A percentile compares a stretch with the other conserved stretches of the same genome.
phyloP scores from a whole-genome alignment of 768 basidiomycete genomes.

The Austroboletus eburneus region DNA sequence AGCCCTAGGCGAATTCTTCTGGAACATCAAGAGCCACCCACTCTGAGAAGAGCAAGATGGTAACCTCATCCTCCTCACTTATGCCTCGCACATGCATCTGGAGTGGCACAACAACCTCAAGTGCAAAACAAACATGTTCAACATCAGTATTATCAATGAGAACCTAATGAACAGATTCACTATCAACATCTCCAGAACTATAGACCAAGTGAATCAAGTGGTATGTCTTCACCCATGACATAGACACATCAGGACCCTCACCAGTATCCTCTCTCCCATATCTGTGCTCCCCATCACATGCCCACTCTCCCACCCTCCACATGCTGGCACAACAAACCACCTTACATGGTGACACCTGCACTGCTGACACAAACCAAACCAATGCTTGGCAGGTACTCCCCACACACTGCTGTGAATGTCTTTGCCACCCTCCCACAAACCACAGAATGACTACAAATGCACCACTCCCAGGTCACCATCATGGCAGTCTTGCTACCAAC shows the following conservation, averaged over 20 bases:
- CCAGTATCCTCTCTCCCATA: neutral
- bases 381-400: too few species aligned
- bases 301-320: neutral
- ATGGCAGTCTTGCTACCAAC: too few species aligned
- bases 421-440: too few species aligned
- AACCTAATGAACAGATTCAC: neutral
- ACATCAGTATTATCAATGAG: conserved; percentile 3
- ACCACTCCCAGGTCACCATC: too few species aligned
- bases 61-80: neutral
- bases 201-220: too few species aligned
- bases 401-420: too few species aligned
- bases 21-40: conserved; percentile 4
- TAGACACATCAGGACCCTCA: too few species aligned
- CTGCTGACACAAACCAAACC: too few species aligned
- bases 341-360: too few species aligned
- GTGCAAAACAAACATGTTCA: neutral
- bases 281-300: neutral
- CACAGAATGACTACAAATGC: too few species aligned
- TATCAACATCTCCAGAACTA: neutral
- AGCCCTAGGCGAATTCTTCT: conserved; percentile 2
- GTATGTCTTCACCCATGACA: too few species aligned
- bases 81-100: neutral
- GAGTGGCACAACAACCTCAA: conserved; percentile 9
- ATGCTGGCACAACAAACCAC: too few species aligned
- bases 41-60: neutral